Conservation (phyloP, 2,329 filamentous ascomycete species). For the Cladosporium sphaerospermum region DNA sequence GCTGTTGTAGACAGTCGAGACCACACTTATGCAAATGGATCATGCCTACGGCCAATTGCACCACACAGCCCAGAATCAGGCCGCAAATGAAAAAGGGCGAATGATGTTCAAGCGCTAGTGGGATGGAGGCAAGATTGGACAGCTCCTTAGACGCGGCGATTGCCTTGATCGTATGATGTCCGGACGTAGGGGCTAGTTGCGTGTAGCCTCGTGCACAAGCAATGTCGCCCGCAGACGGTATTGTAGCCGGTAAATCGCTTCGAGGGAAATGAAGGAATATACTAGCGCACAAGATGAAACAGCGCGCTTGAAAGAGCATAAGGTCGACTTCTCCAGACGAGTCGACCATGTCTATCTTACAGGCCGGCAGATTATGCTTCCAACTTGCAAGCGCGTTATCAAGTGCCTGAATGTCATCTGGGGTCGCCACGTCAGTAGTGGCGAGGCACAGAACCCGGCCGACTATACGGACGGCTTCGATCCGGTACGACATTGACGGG, state of each 20-base stretch:
- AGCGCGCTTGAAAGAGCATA: conserved; percentile 85
- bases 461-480: conserved; percentile 73
- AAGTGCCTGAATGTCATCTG: conserved; percentile 48
- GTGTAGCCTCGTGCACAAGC: conserved; percentile 40
- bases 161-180: conserved; percentile 64
- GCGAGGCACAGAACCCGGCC: conserved; percentile 60
- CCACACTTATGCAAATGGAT: conserved; percentile 30
- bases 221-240: conserved; percentile 45
- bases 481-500: conserved; percentile 79
- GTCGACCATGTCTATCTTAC: conserved; percentile 66
- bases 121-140: conserved; percentile 66
- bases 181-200: conserved; percentile 45
- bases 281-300: conserved; percentile 59
- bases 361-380: conserved; percentile 70
- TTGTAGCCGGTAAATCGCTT: conserved; percentile 62
- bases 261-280: conserved; percentile 75
- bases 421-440: conserved; percentile 27
- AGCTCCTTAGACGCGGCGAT: conserved; percentile 73
- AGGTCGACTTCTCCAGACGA: conserved; percentile 71
- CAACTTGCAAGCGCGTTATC: conserved; percentile 65
- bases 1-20: conserved; percentile 59
- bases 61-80: conserved; percentile 70
- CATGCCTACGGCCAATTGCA: conserved; percentile 77
- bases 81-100: conserved; percentile 81
- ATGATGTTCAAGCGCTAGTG: conserved; percentile 64